Evolutionary conservation across 441 rosid genomes (phyloP), one percentile per base, ranked within the genome.

Genomic region (Adansonia madagascariensis): DNA sequence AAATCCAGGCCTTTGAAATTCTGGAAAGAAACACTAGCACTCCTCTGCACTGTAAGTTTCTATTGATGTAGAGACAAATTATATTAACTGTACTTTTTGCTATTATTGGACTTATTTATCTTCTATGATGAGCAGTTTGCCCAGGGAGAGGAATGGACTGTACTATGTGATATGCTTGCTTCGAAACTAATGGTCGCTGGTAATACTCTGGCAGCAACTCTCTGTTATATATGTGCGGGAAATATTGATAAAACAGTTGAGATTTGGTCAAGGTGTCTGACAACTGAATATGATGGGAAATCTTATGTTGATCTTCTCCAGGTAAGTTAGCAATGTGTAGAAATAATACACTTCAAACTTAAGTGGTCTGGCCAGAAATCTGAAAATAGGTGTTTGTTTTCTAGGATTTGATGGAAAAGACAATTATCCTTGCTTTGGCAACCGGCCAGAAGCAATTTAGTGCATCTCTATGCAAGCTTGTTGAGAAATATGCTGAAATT

Each of bases 391-490:
- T 69, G 57, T 72, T 80, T 69, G 20, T 81, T 84, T 75, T 46
- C 43, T 82, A 97, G 99, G 99, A 97, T 83, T 88, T 97, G 86
- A 97, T 95, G 99, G 99, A 97, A 87, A 97, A 97, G 87, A 97
- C 99, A 66, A 97, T 94, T 66, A 98, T 92, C 66, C 92, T 97
- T 85, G 97, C 98, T 80, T 86, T 97, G 88, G 99, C 98, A 77
- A 94, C 93, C 59, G 98, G 98, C 39, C 97, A 95, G 86, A 95
- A 91, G 87, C 89, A 83, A 78, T 95, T 91, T 79, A 95, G 98
- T 79, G 89, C 95, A 84, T 89, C 99, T 59, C 86, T 97, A n/a
- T 95, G 97, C 90, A 95, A 91, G 85, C 97, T 97, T 74, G 98
- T 97, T 85, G 99, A 95, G 92, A 95, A 91, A 76, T 97, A 97